These are phyloP conservation scores for Poteriospumella lacustris DNA, from an alignment of 108 stramenopile genomes.

Conservation along the genomic window DNA sequence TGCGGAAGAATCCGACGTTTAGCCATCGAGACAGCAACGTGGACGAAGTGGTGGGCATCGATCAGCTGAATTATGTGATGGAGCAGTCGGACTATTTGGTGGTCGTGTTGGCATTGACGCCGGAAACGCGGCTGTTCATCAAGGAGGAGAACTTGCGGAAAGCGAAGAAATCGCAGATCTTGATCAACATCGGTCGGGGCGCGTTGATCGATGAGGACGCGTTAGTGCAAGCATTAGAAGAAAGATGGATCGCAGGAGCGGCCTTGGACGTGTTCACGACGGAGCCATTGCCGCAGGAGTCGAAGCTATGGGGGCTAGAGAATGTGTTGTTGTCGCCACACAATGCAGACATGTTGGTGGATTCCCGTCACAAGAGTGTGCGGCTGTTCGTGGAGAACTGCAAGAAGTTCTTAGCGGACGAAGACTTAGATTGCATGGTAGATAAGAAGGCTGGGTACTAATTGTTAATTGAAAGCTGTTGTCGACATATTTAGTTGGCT, in stretches of 20 bases:
- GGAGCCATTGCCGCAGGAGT: constrained; percentile 70
- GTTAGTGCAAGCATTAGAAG: constrained; percentile 60
- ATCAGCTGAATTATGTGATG: constrained; percentile 4
- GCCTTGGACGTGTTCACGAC: constrained; percentile 74
- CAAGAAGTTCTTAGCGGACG: constrained; percentile 32
- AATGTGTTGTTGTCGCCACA: constrained; percentile 71
- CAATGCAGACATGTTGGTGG: constrained; percentile 42
- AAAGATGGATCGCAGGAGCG: constrained; percentile 65
- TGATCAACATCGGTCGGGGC: constrained; percentile 83
- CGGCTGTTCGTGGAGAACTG: constrained; percentile 39
- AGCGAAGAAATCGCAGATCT: constrained; percentile 64
- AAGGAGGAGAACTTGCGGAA: constrained; percentile 58
- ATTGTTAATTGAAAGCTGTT: constrained; percentile 19
- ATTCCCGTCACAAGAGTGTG: constrained; percentile 35
- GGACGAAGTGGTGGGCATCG: constrained; percentile 31
- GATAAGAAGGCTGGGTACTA: constrained; percentile 47
- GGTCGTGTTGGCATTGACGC: constrained; percentile 68
- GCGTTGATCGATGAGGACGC: constrained; percentile 75
- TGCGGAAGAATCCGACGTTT: constrained; percentile 58
- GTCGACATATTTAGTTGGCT: too few species aligned
- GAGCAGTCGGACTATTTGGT: constrained; percentile 54
- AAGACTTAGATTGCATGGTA: constrained; percentile 37
- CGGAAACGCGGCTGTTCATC: constrained; percentile 66
- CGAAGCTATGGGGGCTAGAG: constrained; percentile 64
- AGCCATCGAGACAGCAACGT: constrained; percentile 56